Percentiles rank a stretch among this genome's conserved stretches.
phyloP scores from a whole-genome alignment of 192 early-diverging fungal species.

The Coemansia sp. region DNA sequence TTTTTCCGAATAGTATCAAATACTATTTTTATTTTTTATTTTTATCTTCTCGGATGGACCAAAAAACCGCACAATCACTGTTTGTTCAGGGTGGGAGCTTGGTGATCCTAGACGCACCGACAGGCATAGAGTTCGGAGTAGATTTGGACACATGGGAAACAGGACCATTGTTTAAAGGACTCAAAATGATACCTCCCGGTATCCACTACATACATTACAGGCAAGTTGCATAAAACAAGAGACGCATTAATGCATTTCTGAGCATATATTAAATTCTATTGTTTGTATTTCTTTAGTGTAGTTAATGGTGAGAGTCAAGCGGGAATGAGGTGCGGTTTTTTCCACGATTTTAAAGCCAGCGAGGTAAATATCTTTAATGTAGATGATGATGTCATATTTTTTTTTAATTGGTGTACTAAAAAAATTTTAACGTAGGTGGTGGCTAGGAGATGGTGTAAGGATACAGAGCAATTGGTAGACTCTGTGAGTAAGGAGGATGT shows the following conservation, averaged over 20 bases:
- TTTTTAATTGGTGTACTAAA: slow-evolving; percentile 14
- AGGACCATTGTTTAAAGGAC: slow-evolving; percentile 88
- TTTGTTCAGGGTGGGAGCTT: slow-evolving; percentile 81
- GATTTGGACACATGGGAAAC: slow-evolving; percentile 90
- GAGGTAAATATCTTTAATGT: slow-evolving; percentile 47
- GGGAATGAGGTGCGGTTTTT: slow-evolving; percentile 76
- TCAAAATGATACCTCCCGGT: slow-evolving; percentile 94
- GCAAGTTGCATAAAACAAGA: slow-evolving; percentile 31
- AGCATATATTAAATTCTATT: slow-evolving; percentile 12
- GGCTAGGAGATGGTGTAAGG: slow-evolving; percentile 79
- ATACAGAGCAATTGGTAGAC: slow-evolving; percentile 69
- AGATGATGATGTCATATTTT: not conserved
- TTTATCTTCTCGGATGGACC: slow-evolving; percentile 62
- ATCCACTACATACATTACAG: slow-evolving; percentile 93
- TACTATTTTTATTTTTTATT: not conserved
- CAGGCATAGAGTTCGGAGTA: slow-evolving; percentile 85
- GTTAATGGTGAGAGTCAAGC: slow-evolving; percentile 45
- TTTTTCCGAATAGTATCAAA: not conserved
- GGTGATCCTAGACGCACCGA: slow-evolving; percentile 82
- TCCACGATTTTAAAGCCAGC: slow-evolving; percentile 65
- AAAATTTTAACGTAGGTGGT: slow-evolving; percentile 64
- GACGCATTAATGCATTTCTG: not conserved
- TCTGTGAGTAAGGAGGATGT: slow-evolving; percentile 66
- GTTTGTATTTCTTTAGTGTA: slow-evolving; percentile 8
- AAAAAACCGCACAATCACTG: slow-evolving; percentile 74